Conservation (phyloP, 805 yeast genomes). For the Pachysolen tannophilus region DNA sequence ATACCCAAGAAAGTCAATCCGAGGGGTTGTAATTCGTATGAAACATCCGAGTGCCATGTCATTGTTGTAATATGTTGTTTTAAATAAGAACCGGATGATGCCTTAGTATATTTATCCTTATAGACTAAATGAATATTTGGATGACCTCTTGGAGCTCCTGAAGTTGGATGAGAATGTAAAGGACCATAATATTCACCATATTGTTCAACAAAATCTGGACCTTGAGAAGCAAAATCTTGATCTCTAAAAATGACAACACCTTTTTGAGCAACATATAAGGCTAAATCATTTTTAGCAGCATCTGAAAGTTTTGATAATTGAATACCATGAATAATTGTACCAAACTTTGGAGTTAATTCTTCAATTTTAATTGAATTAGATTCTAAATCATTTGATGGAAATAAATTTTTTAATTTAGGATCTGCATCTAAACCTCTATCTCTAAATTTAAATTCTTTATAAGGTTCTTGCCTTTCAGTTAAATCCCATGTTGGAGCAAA, state of each 20-base stretch:
- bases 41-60: slow-evolving; percentile 43
- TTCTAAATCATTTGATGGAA: no score
- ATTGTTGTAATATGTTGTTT: slow-evolving; percentile 25
- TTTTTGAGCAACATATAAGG: slow-evolving; percentile 37
- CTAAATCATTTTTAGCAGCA: slow-evolving; percentile 39
- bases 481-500: slow-evolving; percentile 6
- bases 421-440: slow-evolving; percentile 9
- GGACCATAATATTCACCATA: slow-evolving; percentile 37
- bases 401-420: slow-evolving; percentile 6
- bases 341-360: slow-evolving; percentile 34
- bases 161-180: slow-evolving; percentile 39
- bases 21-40: slow-evolving; percentile 64
- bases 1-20: slow-evolving; percentile 42
- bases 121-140: slow-evolving; percentile 36
- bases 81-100: slow-evolving; percentile 22
- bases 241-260: slow-evolving; percentile 39
- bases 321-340: slow-evolving; percentile 30
- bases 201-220: slow-evolving; percentile 34
- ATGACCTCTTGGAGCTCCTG: slow-evolving; percentile 37
- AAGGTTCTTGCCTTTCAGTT: slow-evolving; percentile 1
- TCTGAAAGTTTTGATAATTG: slow-evolving; percentile 33
- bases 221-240: slow-evolving; percentile 31
- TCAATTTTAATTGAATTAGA: slow-evolving; percentile 1
- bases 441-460: slow-evolving; percentile 2
- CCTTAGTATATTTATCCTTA: slow-evolving; percentile 26